phyloP scores from a whole-genome alignment of 2,329 filamentous ascomycete genomes.

The Pyrenochaeta sp. region DNA sequence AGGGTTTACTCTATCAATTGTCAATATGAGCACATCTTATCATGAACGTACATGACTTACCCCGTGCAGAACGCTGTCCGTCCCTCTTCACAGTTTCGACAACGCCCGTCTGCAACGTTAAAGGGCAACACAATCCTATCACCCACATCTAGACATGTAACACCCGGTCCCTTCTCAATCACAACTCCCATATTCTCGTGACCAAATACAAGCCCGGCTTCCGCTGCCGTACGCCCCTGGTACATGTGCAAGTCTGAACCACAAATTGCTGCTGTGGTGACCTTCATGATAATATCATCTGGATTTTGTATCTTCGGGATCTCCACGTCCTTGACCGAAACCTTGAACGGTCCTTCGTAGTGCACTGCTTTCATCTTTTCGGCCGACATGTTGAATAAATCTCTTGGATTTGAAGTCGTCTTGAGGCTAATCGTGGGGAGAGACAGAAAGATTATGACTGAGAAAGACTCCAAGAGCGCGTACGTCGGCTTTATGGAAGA shows the following conservation, averaged over 20 bases:
- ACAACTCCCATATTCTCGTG: slow-evolving; percentile 70
- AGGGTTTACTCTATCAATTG: slow-evolving; percentile 56
- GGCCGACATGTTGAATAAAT: slow-evolving; percentile 19
- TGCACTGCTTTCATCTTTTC: slow-evolving; percentile 68
- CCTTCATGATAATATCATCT: slow-evolving; percentile 70
- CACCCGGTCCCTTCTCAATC: slow-evolving; percentile 63
- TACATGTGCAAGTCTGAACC: slow-evolving; percentile 67
- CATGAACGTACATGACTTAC: slow-evolving; percentile 8
- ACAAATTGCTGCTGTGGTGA: slow-evolving; percentile 68
- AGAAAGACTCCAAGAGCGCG: no score
- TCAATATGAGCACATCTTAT: slow-evolving; percentile 3
- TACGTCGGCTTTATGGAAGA: no score
- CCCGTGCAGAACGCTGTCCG: slow-evolving; percentile 71
- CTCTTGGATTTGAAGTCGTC: slow-evolving; percentile 15
- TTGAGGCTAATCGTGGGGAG: no score
- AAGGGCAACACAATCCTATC: slow-evolving; percentile 71
- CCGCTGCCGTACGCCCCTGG: slow-evolving; percentile 68
- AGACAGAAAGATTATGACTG: no score
- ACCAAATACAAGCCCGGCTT: slow-evolving; percentile 67
- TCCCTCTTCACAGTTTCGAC: slow-evolving; percentile 70
- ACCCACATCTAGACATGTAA: slow-evolving; percentile 67
- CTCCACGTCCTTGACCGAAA: slow-evolving; percentile 67
- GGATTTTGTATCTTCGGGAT: slow-evolving; percentile 67
- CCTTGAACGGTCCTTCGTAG: slow-evolving; percentile 68
- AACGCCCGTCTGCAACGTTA: slow-evolving; percentile 66